Evolutionary conservation across 208 protist genomes (phyloP).

Genomic region (Spongospora subterranea): DNA sequence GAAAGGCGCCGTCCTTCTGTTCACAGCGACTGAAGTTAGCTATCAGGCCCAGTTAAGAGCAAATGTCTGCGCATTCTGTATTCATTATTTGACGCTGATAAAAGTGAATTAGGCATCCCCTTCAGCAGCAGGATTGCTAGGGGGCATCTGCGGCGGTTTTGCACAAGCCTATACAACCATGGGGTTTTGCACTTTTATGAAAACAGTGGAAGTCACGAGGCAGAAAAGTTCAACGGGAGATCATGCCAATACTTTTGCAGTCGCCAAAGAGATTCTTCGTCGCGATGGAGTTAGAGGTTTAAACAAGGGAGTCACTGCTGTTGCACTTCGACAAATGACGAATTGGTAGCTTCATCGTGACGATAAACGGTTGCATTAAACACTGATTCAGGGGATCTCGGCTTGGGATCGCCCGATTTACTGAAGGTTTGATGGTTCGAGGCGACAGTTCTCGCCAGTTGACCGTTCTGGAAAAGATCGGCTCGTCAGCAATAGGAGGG

Average conservation of each 20-base stretch:
- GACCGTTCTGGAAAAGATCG: not conserved
- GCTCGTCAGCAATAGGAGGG: not conserved
- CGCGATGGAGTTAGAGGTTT: not conserved
- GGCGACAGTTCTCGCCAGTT: not conserved
- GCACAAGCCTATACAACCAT: conserved; percentile 39
- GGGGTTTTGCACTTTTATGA: conserved; percentile 55
- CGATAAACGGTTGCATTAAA: too few species aligned
- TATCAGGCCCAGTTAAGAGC: not conserved
- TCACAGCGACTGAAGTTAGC: not conserved
- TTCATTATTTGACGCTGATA: not conserved
- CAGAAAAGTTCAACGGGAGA: conserved; percentile 9
- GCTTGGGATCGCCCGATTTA: conserved; percentile 14
- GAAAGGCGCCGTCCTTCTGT: conserved; percentile 16
- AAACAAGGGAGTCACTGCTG: conserved; percentile 31
- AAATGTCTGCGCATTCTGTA: not conserved
- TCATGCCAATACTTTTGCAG: not conserved
- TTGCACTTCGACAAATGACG: conserved; percentile 33
- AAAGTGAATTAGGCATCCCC: conserved; percentile 18
- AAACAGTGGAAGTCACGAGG: conserved; percentile 50
- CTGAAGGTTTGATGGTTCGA: not conserved
- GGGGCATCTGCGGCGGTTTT: conserved; percentile 20
- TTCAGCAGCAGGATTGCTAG: not conserved
- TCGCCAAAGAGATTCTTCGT: not conserved
- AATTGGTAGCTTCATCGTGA: not conserved
- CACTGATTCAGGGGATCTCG: conserved; percentile 8